These are phyloP conservation scores for Hymenoscyphus fructigenus DNA, from an alignment of 2,329 filamentous ascomycete species.

Conservation along the genomic window DNA sequence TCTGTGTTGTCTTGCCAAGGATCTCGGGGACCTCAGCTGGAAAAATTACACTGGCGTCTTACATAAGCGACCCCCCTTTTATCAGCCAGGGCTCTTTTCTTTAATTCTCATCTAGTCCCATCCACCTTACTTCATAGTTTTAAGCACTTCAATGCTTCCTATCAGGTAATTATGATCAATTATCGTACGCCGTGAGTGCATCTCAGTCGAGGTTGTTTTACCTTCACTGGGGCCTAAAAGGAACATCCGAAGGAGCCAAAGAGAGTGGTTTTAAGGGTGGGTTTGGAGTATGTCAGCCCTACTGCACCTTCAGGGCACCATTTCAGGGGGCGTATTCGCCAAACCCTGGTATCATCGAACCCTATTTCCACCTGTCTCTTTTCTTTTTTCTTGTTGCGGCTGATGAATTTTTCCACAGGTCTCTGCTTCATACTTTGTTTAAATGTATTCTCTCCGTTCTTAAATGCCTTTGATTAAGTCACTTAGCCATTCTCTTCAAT, in stretches of 20 bases:
- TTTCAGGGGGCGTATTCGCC: not conserved
- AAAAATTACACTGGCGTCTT: not conserved
- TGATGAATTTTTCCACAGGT: too few species aligned
- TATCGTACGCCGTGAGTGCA: too few species aligned
- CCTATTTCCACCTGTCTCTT: not conserved
- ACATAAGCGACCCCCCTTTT: slow-evolving; percentile 1
- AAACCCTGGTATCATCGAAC: not conserved
- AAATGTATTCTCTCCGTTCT: not conserved
- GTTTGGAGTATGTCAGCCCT: slow-evolving; percentile 1
- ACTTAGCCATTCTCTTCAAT: too few species aligned
- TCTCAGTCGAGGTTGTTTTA: too few species aligned
- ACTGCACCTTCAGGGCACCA: not conserved
- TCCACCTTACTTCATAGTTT: too few species aligned
- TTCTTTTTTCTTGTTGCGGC: not conserved
- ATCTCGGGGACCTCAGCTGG: not conserved
- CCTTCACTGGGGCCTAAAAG: too few species aligned
- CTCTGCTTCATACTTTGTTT: not conserved
- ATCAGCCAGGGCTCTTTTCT: too few species aligned
- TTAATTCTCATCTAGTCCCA: not conserved
- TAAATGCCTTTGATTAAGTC: too few species aligned
- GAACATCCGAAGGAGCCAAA: too few species aligned
- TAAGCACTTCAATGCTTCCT: too few species aligned
- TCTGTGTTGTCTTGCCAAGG: not conserved
- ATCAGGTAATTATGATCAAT: too few species aligned
- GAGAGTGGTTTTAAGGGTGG: too few species aligned